Percentiles rank a stretch among this genome's conserved stretches.
phyloP scores from a whole-genome alignment of 139 green algal genomes.

The Tetraselmis striata region DNA sequence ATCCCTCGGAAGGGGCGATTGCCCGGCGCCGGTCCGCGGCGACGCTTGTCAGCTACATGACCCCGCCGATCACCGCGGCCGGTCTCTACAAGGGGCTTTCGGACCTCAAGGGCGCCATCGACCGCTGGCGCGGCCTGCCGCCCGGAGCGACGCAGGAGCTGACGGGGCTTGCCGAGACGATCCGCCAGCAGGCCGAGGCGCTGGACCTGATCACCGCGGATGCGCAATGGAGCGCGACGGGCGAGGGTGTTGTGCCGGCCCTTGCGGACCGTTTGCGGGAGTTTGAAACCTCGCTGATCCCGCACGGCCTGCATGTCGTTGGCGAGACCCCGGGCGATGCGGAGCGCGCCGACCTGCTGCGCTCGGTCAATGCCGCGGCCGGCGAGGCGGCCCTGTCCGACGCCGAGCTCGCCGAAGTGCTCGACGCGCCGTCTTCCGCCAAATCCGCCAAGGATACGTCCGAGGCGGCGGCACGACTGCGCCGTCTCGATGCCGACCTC shows the following conservation, averaged over 20 bases:
- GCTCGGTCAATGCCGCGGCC: slow-evolving; percentile 29
- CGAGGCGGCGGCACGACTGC: slow-evolving; percentile 87
- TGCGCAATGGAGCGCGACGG: not conserved
- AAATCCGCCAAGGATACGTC: slow-evolving; percentile 71
- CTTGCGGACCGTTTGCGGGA: not conserved
- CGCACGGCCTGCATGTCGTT: not conserved
- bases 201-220: slow-evolving; percentile 62
- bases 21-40: slow-evolving; percentile 97
- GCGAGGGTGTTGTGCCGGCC: not conserved
- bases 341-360: slow-evolving; percentile 54
- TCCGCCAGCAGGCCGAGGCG: slow-evolving; percentile 58
- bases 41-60: slow-evolving; percentile 99
- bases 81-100: slow-evolving; percentile 96
- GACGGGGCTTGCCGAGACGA: slow-evolving; percentile 71
- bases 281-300: not conserved
- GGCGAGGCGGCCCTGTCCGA: slow-evolving; percentile 66
- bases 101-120: slow-evolving; percentile 96
- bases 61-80: slow-evolving; percentile 95
- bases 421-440: slow-evolving; percentile 64
- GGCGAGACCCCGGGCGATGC: slow-evolving; percentile 58
- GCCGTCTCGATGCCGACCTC: slow-evolving; percentile 91
- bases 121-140: no score
- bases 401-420: slow-evolving; percentile 60
- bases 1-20: slow-evolving; percentile 97
- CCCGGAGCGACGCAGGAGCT: slow-evolving; percentile 84